Percentiles rank a stretch among this genome's conserved stretches.
phyloP scores from a whole-genome alignment of 2,329 filamentous ascomycete species.

The Aspergillus fischeri region DNA sequence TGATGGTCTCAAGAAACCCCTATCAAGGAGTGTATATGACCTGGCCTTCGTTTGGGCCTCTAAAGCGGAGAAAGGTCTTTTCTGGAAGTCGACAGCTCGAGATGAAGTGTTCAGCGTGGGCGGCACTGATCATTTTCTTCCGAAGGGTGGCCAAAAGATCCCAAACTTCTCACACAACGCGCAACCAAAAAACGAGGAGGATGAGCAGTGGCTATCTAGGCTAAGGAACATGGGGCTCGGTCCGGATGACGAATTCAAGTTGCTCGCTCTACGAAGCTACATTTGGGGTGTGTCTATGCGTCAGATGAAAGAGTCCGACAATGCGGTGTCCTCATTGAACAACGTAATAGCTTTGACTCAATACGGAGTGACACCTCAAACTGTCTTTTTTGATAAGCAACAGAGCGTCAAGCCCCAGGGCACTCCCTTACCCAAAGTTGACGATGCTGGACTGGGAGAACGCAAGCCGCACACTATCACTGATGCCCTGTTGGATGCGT shows the following conservation, averaged over 20 bases:
- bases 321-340: constrained; percentile 51
- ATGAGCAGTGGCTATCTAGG: constrained; percentile 86
- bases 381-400: constrained; percentile 84
- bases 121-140: constrained; percentile 53
- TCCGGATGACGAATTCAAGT: constrained; percentile 81
- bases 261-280: constrained; percentile 81
- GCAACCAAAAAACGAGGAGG: constrained; percentile 77
- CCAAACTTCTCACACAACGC: constrained; percentile 50
- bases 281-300: constrained; percentile 81
- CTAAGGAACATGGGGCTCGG: constrained; percentile 79
- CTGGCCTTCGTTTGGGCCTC: constrained; percentile 80
- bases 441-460: constrained; percentile 31
- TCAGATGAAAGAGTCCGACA: constrained; percentile 52
- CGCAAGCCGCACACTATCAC: constrained; percentile 69
- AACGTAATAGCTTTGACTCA: constrained; percentile 70
- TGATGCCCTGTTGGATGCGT: constrained; percentile 87
- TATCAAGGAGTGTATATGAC: constrained; percentile 77
- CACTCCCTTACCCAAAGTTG: constrained; percentile 21
- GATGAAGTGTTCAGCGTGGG: constrained; percentile 67
- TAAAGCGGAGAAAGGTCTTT: constrained; percentile 74
- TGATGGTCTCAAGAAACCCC: constrained; percentile 75
- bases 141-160: constrained; percentile 51
- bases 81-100: constrained; percentile 76
- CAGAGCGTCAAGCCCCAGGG: constrained; percentile 46
- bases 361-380: constrained; percentile 76